Evolutionary conservation across 345 rosid genomes (phyloP).

Genomic region (Citrus unshiu): DNA sequence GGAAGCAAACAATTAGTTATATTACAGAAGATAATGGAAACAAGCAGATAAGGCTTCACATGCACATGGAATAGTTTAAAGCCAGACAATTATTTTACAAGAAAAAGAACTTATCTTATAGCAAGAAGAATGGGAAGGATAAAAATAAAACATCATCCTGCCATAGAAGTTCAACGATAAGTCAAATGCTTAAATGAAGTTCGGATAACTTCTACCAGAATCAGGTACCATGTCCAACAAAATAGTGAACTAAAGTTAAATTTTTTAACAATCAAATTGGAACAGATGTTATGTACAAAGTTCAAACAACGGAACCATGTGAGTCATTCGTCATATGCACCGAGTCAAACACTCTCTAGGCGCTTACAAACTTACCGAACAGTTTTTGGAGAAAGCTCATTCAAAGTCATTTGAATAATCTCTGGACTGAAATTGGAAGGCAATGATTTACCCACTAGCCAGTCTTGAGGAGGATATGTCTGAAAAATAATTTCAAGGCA

Average conservation of each 20-base stretch:
- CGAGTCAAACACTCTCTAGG: background rate
- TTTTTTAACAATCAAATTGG: background rate
- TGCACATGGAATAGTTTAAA: background rate
- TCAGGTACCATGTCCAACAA: background rate
- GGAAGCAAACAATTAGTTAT: background rate
- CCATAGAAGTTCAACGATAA: background rate
- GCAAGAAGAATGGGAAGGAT: background rate
- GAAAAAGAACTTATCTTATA: background rate
- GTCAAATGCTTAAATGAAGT: background rate
- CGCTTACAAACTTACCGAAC: conserved; percentile 53
- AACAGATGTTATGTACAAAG: background rate
- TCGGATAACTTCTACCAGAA: background rate
- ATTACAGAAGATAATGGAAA: background rate
- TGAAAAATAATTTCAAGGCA: conserved; percentile 28
- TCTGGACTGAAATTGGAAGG: conserved; percentile 64
- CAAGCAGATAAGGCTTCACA: background rate
- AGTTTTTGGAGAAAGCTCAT: conserved; percentile 62
- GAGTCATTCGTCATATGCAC: background rate
- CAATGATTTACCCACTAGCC: conserved; percentile 78
- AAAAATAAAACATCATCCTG: background rate
- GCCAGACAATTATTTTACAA: background rate
- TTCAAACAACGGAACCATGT: background rate
- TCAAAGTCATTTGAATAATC: conserved; percentile 49
- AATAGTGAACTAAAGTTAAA: background rate
- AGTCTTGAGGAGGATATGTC: conserved; percentile 73